Percentiles rank a stretch among this genome's conserved stretches.
These are phyloP conservation scores for Lactifluus pinguis DNA, from an alignment of 768 basidiomycete species.

Conservation along the genomic window DNA sequence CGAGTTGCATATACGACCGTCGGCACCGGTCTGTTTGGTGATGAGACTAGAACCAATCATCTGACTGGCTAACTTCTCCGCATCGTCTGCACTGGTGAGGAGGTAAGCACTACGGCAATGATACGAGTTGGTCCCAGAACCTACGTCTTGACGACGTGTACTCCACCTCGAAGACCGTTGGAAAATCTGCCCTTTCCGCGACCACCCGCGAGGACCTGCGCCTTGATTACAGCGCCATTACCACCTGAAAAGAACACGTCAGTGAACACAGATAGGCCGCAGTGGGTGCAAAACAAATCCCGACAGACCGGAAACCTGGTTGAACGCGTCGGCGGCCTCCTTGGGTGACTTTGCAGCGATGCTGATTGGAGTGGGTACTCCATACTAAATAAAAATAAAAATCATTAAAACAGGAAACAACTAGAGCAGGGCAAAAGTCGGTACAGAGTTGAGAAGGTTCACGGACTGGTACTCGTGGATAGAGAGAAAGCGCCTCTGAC, in stretches of 20 bases:
- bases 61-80: constrained; percentile 75
- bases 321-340: constrained; percentile 84
- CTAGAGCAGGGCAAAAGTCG: not conserved
- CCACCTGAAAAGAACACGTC: constrained; percentile 38
- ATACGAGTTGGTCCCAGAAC: constrained; percentile 6
- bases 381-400: constrained; percentile 60
- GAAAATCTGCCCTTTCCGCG: constrained; percentile 97
- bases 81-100: constrained; percentile 65
- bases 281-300: not conserved
- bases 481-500: constrained; percentile 86
- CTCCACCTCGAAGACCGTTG: constrained; percentile 94
- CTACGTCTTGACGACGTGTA: constrained; percentile 86
- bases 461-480: constrained; percentile 99
- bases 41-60: constrained; percentile 96
- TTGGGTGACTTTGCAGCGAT: constrained; percentile 77
- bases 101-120: not conserved
- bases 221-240: constrained; percentile 88
- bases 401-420: not conserved
- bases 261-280: not conserved
- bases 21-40: constrained; percentile 96
- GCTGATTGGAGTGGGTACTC: constrained; percentile 90
- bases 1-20: constrained; percentile 89
- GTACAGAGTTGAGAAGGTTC: constrained; percentile 84
- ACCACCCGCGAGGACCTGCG: constrained; percentile 97
- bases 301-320: constrained; percentile 63